These are phyloP conservation scores for Yamadazyma paraphyllophila DNA, from an alignment of 805 yeast species.

Conservation along the genomic window DNA sequence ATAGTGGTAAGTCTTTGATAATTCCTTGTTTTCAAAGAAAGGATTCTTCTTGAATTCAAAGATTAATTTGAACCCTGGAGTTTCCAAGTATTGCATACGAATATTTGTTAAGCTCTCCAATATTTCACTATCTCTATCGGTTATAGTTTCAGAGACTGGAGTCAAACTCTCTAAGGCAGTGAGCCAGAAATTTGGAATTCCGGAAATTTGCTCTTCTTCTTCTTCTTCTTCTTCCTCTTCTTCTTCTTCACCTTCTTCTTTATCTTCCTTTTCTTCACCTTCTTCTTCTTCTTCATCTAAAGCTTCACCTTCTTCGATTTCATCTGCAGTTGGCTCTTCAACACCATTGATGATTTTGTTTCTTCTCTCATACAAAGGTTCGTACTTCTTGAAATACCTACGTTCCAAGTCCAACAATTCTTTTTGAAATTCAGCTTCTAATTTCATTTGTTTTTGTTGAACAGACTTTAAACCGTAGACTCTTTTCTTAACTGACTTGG, in stretches of 20 bases:
- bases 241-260: constrained; percentile 24
- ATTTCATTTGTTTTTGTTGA: constrained; percentile 73
- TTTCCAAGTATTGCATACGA: constrained; percentile 71
- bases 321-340: constrained; percentile 74
- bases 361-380: constrained; percentile 75
- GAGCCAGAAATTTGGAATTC: constrained; percentile 95
- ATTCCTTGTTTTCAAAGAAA: constrained; percentile 67
- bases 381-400: constrained; percentile 67
- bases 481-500: constrained; percentile 68
- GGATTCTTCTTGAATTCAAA: constrained; percentile 78
- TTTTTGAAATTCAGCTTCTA: constrained; percentile 89
- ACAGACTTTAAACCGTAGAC: constrained; percentile 79
- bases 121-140: constrained; percentile 88
- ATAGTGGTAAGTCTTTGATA: constrained; percentile 87
- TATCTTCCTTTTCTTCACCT: constrained; percentile 24
- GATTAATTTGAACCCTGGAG: constrained; percentile 85
- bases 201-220: constrained; percentile 48
- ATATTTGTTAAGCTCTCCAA: constrained; percentile 67
- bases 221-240: constrained; percentile 36
- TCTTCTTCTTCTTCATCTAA: constrained; percentile 57
- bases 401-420: constrained; percentile 85
- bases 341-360: constrained; percentile 68
- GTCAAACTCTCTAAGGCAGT: constrained; percentile 89
- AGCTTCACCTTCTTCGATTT: constrained; percentile 73
- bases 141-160: constrained; percentile 76